Base-by-base conservation (phyloP, 192 early-diverging fungal genomes). In the Backusella parvicylindrica region DNA sequence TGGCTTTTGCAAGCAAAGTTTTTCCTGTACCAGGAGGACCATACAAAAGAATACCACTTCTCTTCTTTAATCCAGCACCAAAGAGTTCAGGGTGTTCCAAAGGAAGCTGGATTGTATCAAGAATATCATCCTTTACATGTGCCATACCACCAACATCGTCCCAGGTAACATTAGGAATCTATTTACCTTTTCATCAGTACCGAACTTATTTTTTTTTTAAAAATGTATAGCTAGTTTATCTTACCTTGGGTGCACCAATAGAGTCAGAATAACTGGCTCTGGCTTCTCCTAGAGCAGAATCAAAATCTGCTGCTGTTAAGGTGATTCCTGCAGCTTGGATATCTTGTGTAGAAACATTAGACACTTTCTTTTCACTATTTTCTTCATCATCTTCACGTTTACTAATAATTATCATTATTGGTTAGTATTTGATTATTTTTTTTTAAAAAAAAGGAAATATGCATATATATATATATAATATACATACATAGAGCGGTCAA, bases 1-100 rank as follows among this genome's bases (percentile, higher is more conserved):
- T 95, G 1, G 98, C 98, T 83, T 99, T 99, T 36, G 98, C 98
- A 23, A 99, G 89, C 43, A 99, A 82, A 5, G 98, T 99, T 77
- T 99, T 99, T 53, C 98, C 98, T 0, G 98, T 99, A 16, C 98
- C 98, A 1, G 98, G 98, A 73, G 98, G 98, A 0, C 98, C 98
- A 81, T 98, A 99, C 33, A 99, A 86, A 36, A 99, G 82, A 38
- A 97, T 91, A 35, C 97, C 98, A 5, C 94, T 95, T 16, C 98
- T 89, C 49, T 96, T 97, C 79, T 97, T 97, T 76, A 98, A 84
- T 3, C 98, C 98, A n/a, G 83, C 84, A 0, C 94, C 92, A 88
- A 99, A 99, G 28, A 99, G 87, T 68, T 99, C 95, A 6, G 98
- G 98, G 71, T 96, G 94, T 74, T 95, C 93, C 74, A 99, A 81